Evolutionary conservation across 306 rosid species (phyloP).

Genomic region (Begonia fuchsioides): DNA sequence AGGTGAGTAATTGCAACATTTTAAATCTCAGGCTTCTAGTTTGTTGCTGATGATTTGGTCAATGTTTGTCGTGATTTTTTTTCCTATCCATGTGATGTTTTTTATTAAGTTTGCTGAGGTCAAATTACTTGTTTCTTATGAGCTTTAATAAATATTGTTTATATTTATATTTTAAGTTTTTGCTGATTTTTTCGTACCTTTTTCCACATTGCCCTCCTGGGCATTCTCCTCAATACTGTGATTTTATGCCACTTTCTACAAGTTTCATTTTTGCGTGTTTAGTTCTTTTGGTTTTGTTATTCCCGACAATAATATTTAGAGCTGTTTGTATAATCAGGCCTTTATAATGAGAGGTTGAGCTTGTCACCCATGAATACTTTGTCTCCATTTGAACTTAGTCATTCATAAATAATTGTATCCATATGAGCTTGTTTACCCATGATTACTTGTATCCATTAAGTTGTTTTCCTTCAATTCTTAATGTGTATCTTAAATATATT

Average conservation of each 20-base stretch:
- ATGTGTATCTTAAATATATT: not conserved
- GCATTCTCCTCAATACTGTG: too few species aligned
- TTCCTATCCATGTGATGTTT: too few species aligned
- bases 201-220: too few species aligned
- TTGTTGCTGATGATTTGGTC: constrained; percentile 7
- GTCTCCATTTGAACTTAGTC: constrained; percentile 1
- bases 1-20: constrained; percentile 34
- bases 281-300: not conserved
- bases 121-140: too few species aligned
- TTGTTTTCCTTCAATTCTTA: constrained; percentile 5
- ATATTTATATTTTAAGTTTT: too few species aligned
- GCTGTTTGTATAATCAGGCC: not conserved
- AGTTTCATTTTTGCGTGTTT: not conserved
- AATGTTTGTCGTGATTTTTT: not conserved
- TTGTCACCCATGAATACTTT: not conserved
- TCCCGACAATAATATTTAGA: not conserved
- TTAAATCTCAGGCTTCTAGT: constrained; percentile 5
- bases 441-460: not conserved
- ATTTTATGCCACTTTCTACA: too few species aligned
- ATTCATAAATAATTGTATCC: not conserved
- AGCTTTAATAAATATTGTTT: too few species aligned
- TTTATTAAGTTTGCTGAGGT: too few species aligned
- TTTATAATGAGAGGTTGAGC: not conserved
- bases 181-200: too few species aligned
- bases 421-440: not conserved